These are phyloP conservation scores for Thinopyrum elongatum DNA, from an alignment of 176 grass and related monocot genomes.

Conservation along the genomic window DNA sequence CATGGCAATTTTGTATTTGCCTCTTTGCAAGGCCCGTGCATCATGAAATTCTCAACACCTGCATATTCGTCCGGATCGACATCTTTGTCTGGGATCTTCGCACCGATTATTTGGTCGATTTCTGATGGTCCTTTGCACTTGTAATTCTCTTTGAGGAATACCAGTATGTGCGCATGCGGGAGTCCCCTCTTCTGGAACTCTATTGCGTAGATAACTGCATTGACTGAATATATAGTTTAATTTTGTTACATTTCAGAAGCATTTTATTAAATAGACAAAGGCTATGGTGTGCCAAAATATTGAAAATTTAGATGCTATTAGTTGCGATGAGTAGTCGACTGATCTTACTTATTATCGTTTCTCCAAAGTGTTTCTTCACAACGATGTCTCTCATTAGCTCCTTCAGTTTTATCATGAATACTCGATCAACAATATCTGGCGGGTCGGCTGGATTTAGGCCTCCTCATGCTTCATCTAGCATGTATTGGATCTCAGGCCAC, in stretches of 20 bases:
- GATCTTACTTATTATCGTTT: not conserved
- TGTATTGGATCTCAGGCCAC: not conserved
- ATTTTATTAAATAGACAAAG: no score
- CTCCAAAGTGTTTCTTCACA: not conserved
- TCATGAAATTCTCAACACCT: constrained; percentile 1
- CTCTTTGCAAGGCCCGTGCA: not conserved
- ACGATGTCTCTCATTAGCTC: not conserved
- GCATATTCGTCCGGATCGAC: not conserved
- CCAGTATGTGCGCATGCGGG: not conserved
- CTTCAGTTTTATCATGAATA: no score
- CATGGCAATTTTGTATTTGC: not conserved
- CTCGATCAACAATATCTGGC: no score
- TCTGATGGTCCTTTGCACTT: not conserved
- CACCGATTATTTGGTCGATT: not conserved
- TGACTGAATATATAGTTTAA: not conserved
- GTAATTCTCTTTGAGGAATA: not conserved
- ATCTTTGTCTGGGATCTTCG: not conserved
- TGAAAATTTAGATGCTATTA: not conserved
- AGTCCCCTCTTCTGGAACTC: not conserved
- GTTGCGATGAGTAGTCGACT: not conserved
- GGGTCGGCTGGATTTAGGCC: no score
- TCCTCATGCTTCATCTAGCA: not conserved
- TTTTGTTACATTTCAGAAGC: not conserved
- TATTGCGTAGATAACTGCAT: not conserved
- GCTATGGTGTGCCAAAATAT: no score